Percentiles rank a stretch among this genome's conserved stretches.
phyloP scores from a whole-genome alignment of 805 yeast species.

The Scheffersomyces lignosus region DNA sequence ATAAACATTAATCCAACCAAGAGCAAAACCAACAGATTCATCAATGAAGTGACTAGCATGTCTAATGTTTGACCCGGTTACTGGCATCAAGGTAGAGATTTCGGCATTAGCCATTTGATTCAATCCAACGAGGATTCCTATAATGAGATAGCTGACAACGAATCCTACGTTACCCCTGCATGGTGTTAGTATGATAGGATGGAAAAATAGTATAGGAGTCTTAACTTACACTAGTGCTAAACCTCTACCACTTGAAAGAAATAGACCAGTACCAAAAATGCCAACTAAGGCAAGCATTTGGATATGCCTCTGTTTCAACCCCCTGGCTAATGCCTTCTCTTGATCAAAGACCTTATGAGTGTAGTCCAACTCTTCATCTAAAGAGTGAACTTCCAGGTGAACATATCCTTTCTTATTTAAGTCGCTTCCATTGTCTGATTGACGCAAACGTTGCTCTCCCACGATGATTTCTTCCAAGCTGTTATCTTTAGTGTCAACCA shows the following conservation, averaged over 20 bases:
- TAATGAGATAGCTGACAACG: conserved; percentile 47
- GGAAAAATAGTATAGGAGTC: too few relatives aligned
- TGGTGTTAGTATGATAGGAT: too few relatives aligned
- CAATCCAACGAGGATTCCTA: conserved; percentile 45
- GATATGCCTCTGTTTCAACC: too few relatives aligned
- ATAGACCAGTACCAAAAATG: conserved; percentile 52
- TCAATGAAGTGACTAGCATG: conserved; percentile 42
- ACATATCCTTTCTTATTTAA: neutral
- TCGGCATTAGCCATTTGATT: conserved; percentile 43
- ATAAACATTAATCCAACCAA: conserved; percentile 46
- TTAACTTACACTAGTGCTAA: conserved; percentile 17
- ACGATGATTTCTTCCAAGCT: neutral
- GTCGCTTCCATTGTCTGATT: neutral
- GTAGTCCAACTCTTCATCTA: neutral
- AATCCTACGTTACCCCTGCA: conserved; percentile 48
- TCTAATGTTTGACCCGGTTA: conserved; percentile 33
- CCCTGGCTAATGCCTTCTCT: too few relatives aligned
- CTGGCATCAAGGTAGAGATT: conserved; percentile 37
- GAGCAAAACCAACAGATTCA: conserved; percentile 47
- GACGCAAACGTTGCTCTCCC: neutral
- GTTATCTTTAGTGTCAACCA: too few relatives aligned
- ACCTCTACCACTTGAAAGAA: conserved; percentile 53
- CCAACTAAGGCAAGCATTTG: conserved; percentile 22
- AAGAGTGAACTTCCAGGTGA: neutral
- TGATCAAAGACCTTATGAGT: neutral